Conservation (phyloP, 306 rosid genomes). For the Cajanus cajan region DNA sequence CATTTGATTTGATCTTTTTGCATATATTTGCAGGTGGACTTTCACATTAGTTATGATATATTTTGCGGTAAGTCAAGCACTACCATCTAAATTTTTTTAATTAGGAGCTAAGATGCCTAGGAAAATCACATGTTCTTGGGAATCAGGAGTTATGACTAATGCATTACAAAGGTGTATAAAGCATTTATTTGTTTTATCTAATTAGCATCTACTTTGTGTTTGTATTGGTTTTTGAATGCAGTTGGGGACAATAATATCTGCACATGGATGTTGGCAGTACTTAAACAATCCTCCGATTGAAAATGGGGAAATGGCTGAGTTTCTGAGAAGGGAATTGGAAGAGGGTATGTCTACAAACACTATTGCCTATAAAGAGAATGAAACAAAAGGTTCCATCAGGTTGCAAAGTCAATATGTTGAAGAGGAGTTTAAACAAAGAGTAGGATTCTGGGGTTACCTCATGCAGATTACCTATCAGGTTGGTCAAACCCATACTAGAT, state of each 20-base stretch:
- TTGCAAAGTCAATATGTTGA: slow-evolving; percentile 41
- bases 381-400: slow-evolving; percentile 34
- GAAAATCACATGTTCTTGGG: not conserved
- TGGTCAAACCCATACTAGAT: not conserved
- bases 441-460: slow-evolving; percentile 73
- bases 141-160: not conserved
- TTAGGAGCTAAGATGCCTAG: not conserved
- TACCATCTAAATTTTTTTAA: not conserved
- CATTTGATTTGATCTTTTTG: slow-evolving; percentile 19
- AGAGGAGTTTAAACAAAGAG: slow-evolving; percentile 47
- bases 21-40: slow-evolving; percentile 73
- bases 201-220: not conserved
- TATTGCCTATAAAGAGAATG: slow-evolving; percentile 23
- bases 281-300: slow-evolving; percentile 31
- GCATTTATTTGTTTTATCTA: not conserved
- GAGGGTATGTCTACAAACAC: slow-evolving; percentile 25
- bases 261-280: slow-evolving; percentile 64
- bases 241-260: slow-evolving; percentile 73
- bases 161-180: not conserved
- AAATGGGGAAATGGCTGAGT: slow-evolving; percentile 36
- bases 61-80: slow-evolving; percentile 59
- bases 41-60: slow-evolving; percentile 67
- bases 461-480: slow-evolving; percentile 70
- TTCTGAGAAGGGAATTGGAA: slow-evolving; percentile 43
- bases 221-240: slow-evolving; percentile 28